Conservation (phyloP, 2,329 filamentous ascomycete genomes). For the Ophiosphaerella herpotricha region DNA sequence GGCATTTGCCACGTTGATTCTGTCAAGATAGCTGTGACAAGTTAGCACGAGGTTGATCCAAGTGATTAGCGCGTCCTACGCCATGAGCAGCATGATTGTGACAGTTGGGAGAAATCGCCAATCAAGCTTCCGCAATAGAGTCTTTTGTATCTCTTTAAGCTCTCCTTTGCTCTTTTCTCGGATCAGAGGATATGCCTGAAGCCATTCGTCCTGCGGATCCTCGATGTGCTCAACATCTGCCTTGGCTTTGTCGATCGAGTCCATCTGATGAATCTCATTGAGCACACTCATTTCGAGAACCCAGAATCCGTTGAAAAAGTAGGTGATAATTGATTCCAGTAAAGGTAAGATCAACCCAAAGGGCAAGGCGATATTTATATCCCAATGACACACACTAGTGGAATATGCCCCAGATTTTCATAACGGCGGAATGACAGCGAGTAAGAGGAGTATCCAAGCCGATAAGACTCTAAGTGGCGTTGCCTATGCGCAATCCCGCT, state of each 20-base stretch:
- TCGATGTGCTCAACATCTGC: background rate
- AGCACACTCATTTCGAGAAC: too few relatives aligned
- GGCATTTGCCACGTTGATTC: conserved; percentile 49
- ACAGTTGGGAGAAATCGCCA: conserved; percentile 36
- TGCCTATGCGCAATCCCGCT: too few relatives aligned
- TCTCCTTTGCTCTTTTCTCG: conserved; percentile 13
- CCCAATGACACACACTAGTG: too few relatives aligned
- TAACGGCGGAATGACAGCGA: too few relatives aligned
- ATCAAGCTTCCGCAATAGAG: conserved; percentile 29
- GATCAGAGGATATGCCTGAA: conserved; percentile 4
- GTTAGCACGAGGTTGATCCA: background rate
- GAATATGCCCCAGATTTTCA: too few relatives aligned
- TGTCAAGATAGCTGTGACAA: conserved; percentile 44
- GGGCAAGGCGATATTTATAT: too few relatives aligned
- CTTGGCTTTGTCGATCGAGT: background rate
- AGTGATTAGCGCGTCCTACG: conserved; percentile 9
- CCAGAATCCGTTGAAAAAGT: too few relatives aligned
- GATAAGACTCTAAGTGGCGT: too few relatives aligned
- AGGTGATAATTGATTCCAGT: too few relatives aligned
- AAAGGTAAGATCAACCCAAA: too few relatives aligned
- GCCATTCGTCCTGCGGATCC: background rate
- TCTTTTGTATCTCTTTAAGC: conserved; percentile 27
- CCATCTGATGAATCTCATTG: background rate
- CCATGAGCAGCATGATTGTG: conserved; percentile 40
- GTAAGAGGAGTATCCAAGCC: too few relatives aligned